Conservation (phyloP, 495 filamentous ascomycete species). For the Penicillium diatomitis region DNA sequence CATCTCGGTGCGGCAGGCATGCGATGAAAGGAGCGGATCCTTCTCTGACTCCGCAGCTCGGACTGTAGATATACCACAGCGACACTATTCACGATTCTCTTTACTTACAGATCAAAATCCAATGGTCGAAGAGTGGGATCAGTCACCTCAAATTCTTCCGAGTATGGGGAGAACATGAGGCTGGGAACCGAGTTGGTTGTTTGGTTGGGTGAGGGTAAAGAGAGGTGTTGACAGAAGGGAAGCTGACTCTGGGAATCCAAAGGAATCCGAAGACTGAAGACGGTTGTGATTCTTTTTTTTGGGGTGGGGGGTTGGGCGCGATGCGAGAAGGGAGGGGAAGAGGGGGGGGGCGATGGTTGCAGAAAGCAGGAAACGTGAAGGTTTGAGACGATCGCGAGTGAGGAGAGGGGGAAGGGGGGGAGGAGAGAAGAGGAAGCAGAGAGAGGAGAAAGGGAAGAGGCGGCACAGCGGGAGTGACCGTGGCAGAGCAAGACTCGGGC, state of each 20-base stretch:
- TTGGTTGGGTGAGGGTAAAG: conserved; percentile 7
- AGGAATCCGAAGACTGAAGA: conserved; percentile 4
- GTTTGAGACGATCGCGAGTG: not conserved
- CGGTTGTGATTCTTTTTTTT: too few relatives aligned
- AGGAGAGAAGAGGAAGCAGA: not conserved
- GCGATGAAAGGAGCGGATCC: conserved; percentile 4
- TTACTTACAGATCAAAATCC: conserved; percentile 25
- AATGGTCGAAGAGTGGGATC: conserved; percentile 24
- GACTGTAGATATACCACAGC: too few relatives aligned
- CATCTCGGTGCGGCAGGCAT: too few relatives aligned
- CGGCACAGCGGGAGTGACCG: conserved; percentile 26
- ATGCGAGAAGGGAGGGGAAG: conserved; percentile 10
- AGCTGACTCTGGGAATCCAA: conserved; percentile 6
- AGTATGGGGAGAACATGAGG: conserved; percentile 28
- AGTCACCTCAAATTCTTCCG: conserved; percentile 26
- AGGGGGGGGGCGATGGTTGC: conserved; percentile 2
- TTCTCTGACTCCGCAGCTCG: too few relatives aligned
- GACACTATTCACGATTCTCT: not conserved
- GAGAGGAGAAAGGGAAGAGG: conserved; percentile 5
- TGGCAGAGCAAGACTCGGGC: conserved; percentile 6
- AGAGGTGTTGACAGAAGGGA: conserved; percentile 1
- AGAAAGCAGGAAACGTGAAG: not conserved
- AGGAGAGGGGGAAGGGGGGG: not conserved
- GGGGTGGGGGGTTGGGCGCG: not conserved
- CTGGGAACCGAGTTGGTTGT: conserved; percentile 8